Percentiles rank a stretch among this genome's conserved stretches.
phyloP scores from a whole-genome alignment of 139 green algal species.

The Bryopsis sp. region DNA sequence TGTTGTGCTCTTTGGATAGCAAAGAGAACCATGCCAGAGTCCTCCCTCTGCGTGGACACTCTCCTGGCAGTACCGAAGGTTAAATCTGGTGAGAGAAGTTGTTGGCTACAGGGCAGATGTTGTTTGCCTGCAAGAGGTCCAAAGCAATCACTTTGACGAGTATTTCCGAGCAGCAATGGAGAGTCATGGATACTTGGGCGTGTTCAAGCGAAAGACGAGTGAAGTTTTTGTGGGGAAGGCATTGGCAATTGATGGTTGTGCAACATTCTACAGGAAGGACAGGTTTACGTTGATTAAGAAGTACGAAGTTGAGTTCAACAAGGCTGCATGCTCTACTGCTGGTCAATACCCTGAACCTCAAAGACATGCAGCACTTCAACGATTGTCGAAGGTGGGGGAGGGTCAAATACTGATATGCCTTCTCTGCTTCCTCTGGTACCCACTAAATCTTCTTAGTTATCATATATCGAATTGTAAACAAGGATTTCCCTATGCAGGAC shows the following conservation, averaged over 20 bases:
- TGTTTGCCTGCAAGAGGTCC: slow-evolving; percentile 93
- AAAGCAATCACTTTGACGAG: slow-evolving; percentile 85
- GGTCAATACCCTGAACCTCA: slow-evolving; percentile 75
- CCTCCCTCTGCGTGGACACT: slow-evolving; percentile 84
- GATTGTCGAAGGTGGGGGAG: slow-evolving; percentile 96
- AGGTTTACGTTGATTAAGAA: slow-evolving; percentile 96
- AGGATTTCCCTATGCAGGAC: too few relatives aligned
- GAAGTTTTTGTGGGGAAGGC: slow-evolving; percentile 78
- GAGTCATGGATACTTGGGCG: slow-evolving; percentile 83
- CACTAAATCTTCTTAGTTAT: too few relatives aligned
- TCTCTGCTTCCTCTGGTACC: too few relatives aligned
- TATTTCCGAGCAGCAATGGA: slow-evolving; percentile 37
- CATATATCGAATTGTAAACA: too few relatives aligned
- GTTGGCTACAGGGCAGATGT: slow-evolving; percentile 84
- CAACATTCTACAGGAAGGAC: slow-evolving; percentile 80
- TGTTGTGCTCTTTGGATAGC: slow-evolving; percentile 19
- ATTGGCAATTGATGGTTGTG: slow-evolving; percentile 94
- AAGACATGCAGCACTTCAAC: slow-evolving; percentile 85
- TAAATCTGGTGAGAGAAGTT: slow-evolving; percentile 90
- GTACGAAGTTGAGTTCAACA: slow-evolving; percentile 99
- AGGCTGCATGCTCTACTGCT: slow-evolving; percentile 82
- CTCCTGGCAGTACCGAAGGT: slow-evolving; percentile 83
- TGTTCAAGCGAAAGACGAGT: slow-evolving; percentile 99
- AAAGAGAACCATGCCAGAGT: slow-evolving; percentile 67
- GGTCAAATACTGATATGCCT: too few relatives aligned